A percentile compares a stretch with the other conserved stretches of the same genome.
phyloP scores from a whole-genome alignment of 352 stramenopile species.

The Pythium biforme region DNA sequence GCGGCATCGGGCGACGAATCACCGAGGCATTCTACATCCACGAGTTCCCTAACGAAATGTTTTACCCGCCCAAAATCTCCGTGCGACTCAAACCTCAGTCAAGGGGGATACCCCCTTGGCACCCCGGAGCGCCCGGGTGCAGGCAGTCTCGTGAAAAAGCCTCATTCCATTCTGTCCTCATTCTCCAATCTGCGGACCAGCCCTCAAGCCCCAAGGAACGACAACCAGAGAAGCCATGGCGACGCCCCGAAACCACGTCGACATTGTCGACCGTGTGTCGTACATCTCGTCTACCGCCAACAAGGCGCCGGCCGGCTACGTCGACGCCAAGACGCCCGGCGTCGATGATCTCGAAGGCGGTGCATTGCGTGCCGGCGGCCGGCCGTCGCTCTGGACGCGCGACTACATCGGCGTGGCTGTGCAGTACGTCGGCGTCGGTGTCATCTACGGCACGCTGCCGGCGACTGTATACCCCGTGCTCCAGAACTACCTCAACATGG shows the following conservation, averaged over 20 bases:
- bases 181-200: conserved; percentile 16
- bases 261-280: conserved; percentile 22
- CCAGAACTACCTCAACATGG: conserved; percentile 33
- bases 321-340: too few relatives aligned
- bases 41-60: too few relatives aligned
- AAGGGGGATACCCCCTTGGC: too few relatives aligned
- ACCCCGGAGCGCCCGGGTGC: neutral
- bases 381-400: conserved; percentile 17
- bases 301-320: neutral
- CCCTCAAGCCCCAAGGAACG: conserved; percentile 2
- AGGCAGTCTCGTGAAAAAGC: neutral
- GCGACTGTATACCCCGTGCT: conserved; percentile 34
- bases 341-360: too few relatives aligned
- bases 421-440: conserved; percentile 32
- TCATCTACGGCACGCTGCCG: conserved; percentile 29
- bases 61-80: too few relatives aligned
- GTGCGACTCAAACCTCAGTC: too few relatives aligned
- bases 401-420: conserved; percentile 30
- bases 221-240: neutral
- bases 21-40: too few relatives aligned
- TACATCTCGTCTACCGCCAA: conserved; percentile 20
- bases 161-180: neutral
- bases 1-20: too few relatives aligned
- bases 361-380: conserved; percentile 19
- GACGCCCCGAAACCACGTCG: conserved; percentile 1